Evolutionary conservation across 208 protist genomes (phyloP), one percentile per base, ranked within the genome.

Genomic region (Balamuthia mandrillaris): DNA sequence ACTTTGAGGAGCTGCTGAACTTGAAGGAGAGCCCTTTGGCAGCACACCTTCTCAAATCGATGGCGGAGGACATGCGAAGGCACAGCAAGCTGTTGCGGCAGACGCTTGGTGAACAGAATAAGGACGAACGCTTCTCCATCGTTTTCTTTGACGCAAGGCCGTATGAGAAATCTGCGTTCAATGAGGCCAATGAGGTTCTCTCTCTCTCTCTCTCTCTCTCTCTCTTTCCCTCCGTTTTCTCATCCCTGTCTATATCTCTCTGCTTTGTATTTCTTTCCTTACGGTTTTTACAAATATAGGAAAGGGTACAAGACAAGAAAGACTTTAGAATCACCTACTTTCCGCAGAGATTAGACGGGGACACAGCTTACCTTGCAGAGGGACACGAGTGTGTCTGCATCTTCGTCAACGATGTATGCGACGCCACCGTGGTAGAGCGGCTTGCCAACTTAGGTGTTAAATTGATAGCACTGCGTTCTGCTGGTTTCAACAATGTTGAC

Each of bases 401-500:
- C 33, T 95, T 95, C 84, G 92, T 95, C 18, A 94, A 94, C 86
- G 92, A 94, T 56, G 29, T 45, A 21, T 4, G 60, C 12, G 27
- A 56, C 41, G 68, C 45, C 29, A 75, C 79, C 35, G 58, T 56
- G 21, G 27, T 95, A 21, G 68, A 86, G 10, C 33, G 42, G 37
- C 77, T 92, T 2, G 27, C 31, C 16, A 37, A 6, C 29, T 35
- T 81, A 44, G 81, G 77, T 14, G 66, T 90, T 3, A 82, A 91
- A 58, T 54, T 91, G 47, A 88, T 93, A 66, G 63, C 79, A n/a
- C 29, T 90, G 10, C 35, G 91, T 12, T 94, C 89, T 70, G 89
- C 91, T 21, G 92, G 92, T 10, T 93, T 90, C 70, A 90, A 95
- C 74, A 86, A 89, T 24, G 90, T 95, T 3, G 92, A 94, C 61